Evolutionary conservation across 1,139 yeast genomes (phyloP).

Genomic region (Hyphopichia wangnamkhiaoensis): DNA sequence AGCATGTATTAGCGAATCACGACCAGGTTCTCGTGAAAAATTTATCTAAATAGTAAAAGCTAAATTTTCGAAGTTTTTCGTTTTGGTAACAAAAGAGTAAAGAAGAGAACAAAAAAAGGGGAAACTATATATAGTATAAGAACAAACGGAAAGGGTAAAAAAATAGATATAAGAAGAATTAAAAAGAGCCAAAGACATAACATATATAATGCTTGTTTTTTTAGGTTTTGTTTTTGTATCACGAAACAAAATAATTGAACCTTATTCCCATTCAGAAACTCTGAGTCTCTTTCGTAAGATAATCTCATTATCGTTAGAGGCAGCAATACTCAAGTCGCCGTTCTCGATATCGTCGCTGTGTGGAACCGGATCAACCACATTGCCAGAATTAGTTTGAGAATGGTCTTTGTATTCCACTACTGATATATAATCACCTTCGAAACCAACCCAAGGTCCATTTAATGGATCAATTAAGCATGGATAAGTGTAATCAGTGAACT

Average conservation of each 20-base stretch:
- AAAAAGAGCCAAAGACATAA: too few relatives aligned
- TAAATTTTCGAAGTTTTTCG: too few relatives aligned
- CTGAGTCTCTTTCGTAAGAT: slow-evolving; percentile 32
- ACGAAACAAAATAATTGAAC: not conserved
- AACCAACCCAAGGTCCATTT: slow-evolving; percentile 61
- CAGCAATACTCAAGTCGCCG: slow-evolving; percentile 23
- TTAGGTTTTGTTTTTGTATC: not conserved
- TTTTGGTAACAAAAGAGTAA: too few relatives aligned
- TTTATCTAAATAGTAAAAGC: too few relatives aligned
- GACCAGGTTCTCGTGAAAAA: too few relatives aligned
- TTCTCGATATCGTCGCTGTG: slow-evolving; percentile 20
- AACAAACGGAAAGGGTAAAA: too few relatives aligned
- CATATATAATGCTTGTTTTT: not conserved
- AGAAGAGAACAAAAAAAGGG: too few relatives aligned
- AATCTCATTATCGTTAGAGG: slow-evolving; percentile 24
- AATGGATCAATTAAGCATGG: slow-evolving; percentile 50
- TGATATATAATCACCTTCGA: slow-evolving; percentile 52
- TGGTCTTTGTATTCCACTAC: slow-evolving; percentile 31
- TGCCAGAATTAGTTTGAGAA: too few relatives aligned
- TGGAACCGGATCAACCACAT: slow-evolving; percentile 9
- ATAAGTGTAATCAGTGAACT: slow-evolving; percentile 49
- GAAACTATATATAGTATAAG: too few relatives aligned
- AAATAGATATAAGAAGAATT: not conserved
- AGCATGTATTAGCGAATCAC: too few relatives aligned
- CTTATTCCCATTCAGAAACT: slow-evolving; percentile 49